These are phyloP conservation scores for Botrytis galanthina DNA, from an alignment of 2,329 filamentous ascomycete genomes.

Conservation along the genomic window DNA sequence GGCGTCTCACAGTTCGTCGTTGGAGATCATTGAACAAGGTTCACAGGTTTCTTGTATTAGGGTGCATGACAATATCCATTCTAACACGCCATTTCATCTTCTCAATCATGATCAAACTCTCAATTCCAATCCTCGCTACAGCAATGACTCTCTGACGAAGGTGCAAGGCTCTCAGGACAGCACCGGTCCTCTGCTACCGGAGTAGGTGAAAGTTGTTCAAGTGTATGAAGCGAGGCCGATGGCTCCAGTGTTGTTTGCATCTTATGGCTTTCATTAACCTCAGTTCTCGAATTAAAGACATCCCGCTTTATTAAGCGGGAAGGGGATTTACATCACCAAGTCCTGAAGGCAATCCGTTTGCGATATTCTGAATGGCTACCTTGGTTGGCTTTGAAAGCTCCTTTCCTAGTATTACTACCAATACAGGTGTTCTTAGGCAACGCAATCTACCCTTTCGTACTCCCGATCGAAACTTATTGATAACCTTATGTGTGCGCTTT, in stretches of 20 bases:
- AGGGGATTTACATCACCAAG: conserved; percentile 10
- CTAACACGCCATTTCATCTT: not conserved
- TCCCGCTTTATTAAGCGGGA: conserved; percentile 1
- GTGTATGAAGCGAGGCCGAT: not conserved
- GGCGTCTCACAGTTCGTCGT: not conserved
- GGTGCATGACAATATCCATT: conserved; percentile 7
- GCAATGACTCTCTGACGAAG: not conserved
- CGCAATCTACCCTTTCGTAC: conserved; percentile 16
- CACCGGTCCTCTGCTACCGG: not conserved
- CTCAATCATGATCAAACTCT: not conserved
- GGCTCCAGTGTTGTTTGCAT: not conserved
- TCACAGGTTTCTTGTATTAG: not conserved
- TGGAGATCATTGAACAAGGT: not conserved
- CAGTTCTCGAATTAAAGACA: conserved; percentile 11
- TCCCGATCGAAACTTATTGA: conserved; percentile 15
- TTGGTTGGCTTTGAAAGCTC: conserved; percentile 25
- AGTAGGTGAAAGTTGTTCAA: not conserved
- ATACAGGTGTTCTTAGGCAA: conserved; percentile 22
- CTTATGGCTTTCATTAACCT: conserved; percentile 1
- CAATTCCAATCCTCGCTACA: not conserved
- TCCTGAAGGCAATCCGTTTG: conserved; percentile 10
- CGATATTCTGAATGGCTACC: conserved; percentile 16
- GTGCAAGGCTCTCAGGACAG: not conserved
- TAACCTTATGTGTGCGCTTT: conserved; percentile 15
- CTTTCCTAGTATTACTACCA: conserved; percentile 23